Evolutionary conservation across 441 rosid species (phyloP), one percentile per base, ranked within the genome.

Genomic region (Arabidopsis hybrid): DNA sequence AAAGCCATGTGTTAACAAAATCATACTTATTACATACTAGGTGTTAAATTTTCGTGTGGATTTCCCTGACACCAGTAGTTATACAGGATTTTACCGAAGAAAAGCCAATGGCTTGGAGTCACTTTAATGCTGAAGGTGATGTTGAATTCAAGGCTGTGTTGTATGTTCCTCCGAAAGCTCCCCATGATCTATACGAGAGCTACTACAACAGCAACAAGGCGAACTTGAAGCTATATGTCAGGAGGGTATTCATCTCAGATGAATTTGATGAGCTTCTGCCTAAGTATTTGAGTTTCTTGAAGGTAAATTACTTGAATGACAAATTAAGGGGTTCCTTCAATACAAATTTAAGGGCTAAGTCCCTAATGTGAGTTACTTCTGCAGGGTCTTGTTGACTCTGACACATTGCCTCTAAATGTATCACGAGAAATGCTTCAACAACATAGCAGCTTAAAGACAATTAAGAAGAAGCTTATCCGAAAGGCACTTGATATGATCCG

Each of bases 341-440:
- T 55, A 6, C 17, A 39, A 34, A 46, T 55, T 57, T 47, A 21
- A 6, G 11, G 42, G 34, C 50, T 31, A 34, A 60, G 7, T 51
- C 47, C 29, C 43, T 67, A 50, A 78, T 57, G 46, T 34, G 64
- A 60, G 63, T 53, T 21, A 56, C 50, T 76, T 80, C 67, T 72
- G 75, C 88, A 94, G 99, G 97, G 97, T 83, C 96, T 95, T 56
- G 94, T 95, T 81, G 99, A 95, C 85, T 95, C 97, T 3, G 97
- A 92, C 79, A 88, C 97, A 31, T 80, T 92, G 64, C 97, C 97
- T 11, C 92, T 92, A 34, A 92, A 92, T 71, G 97, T 95, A 49
- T 95, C 97, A 35, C 79, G 97, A 71, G 97, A 95, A 83, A 95
- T 95, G 99, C 97, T 92, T 69, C 96, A 95, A 85, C 92, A 88